Base-by-base conservation (phyloP, 768 basidiomycete genomes). In the Agaricus sinodeliciosus region DNA sequence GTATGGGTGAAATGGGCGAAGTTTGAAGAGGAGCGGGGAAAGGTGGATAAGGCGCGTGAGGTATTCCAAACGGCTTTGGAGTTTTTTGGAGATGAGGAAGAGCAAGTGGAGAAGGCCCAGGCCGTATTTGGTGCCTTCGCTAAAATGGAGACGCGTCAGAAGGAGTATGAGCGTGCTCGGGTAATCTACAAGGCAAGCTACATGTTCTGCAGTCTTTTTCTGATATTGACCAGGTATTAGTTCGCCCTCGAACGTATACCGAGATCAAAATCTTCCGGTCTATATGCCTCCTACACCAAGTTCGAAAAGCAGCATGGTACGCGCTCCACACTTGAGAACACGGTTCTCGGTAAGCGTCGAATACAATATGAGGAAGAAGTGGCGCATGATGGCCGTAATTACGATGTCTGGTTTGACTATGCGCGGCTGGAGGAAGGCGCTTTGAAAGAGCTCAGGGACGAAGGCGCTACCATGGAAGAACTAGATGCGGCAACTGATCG, bases 331-430 rank as follows among this genome's bases (percentile, higher is more conserved):
- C 81, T 99, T 22, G 95, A 97, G 66, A 80, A 83, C 37, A 99
- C 96, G 6, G 95, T 99, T 0, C 79, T 97, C 0, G 94, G 94
- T 28, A 99, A 97, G 67, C 84, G 96, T n/a, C 81, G 96, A 36
- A 97, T 99, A 52, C 94, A 98, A 62, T 98, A 99, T 62, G 96
- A 99, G 65, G 96, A 99, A 58, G 96, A 99, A 68, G 70, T 98
- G 2, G 66, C 84, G 9, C 87, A 95, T 53, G 93, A 98, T 58
- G 85, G 91, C 0, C 82, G 87, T 40, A 97, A 97, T 66, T 99
- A 97, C 64, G 96, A 98, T 66, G 86, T 88, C 0, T 99, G 96
- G 96, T 97, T 99, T 63, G 96, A 98, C 62, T 95, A 95, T 60
- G 81, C 92, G 18, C 79, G 94, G 15, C 66, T 99, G 31, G 96